These are phyloP conservation scores for Chlamydomonas schloesseri DNA, from an alignment of 139 green algal genomes.

Conservation along the genomic window DNA sequence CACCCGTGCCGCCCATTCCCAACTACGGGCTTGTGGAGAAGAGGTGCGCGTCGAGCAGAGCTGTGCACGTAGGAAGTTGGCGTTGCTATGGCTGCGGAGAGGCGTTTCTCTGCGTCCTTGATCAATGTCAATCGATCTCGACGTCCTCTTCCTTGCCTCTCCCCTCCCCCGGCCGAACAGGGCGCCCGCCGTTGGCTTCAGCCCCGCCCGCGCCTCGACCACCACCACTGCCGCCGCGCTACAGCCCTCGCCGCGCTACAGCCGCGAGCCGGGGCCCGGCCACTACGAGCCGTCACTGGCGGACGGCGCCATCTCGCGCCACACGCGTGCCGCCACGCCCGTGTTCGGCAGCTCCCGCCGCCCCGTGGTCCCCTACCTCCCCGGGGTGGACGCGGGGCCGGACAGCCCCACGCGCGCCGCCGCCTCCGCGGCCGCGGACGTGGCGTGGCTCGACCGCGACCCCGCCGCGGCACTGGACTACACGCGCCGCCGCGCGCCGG, in stretches of 20 bases:
- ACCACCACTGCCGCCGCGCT: too few relatives aligned
- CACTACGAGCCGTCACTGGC: constrained; percentile 1
- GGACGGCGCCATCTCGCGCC: not conserved
- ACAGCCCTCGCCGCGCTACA: constrained; percentile 18
- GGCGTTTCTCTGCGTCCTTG: too few relatives aligned
- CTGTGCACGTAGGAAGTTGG: not conserved
- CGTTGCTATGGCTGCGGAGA: not conserved
- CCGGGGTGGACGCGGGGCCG: not conserved
- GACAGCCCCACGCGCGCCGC: constrained; percentile 2
- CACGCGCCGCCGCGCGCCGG: not conserved
- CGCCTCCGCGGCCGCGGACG: not conserved
- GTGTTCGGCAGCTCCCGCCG: constrained; percentile 8
- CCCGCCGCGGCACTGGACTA: constrained; percentile 21
- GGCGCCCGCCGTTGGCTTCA: constrained; percentile 17
- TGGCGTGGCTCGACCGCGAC: constrained; percentile 22
- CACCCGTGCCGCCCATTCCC: not conserved
- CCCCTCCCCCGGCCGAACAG: not conserved
- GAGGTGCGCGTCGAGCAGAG: not conserved
- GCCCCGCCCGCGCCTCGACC: not conserved
- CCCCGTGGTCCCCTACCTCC: not conserved
- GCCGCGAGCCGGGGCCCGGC: constrained; percentile 32
- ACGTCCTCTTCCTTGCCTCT: too few relatives aligned
- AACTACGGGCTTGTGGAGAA: constrained; percentile 28
- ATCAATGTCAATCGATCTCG: too few relatives aligned
- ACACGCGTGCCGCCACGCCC: not conserved